A percentile compares a stretch with the other conserved stretches of the same genome.
phyloP scores from a whole-genome alignment of 345 rosid species.

The Carallia brachiata region DNA sequence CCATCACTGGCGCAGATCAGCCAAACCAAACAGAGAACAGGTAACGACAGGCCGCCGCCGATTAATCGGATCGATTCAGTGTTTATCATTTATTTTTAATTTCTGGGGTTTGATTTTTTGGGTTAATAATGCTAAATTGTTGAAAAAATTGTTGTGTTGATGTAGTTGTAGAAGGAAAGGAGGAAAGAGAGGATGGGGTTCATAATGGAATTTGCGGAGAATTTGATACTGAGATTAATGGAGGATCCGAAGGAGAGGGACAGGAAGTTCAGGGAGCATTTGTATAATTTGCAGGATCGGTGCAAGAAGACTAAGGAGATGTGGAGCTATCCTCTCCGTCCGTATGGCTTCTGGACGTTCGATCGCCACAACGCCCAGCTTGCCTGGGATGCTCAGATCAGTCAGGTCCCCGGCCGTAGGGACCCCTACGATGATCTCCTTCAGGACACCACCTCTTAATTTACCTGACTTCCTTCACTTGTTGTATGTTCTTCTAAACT shows the following conservation, averaged over 20 bases:
- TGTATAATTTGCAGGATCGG: conserved; percentile 65
- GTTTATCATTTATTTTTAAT: too few species aligned
- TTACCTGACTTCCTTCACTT: too few species aligned
- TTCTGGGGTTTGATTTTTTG: too few species aligned
- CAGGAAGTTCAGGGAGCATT: conserved; percentile 65
- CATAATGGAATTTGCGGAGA: conserved; percentile 94
- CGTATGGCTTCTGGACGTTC: conserved; percentile 96
- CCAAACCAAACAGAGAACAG: too few species aligned
- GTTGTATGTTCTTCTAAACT: too few species aligned
- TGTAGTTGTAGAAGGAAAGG: too few species aligned
- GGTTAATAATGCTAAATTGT: too few species aligned
- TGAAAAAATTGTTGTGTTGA: too few species aligned
- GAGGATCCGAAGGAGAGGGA: conserved; percentile 97
- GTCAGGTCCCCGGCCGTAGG: conserved; percentile 92
- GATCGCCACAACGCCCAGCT: conserved; percentile 95
- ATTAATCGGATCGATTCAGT: too few species aligned
- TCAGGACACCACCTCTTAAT: conserved; percentile 20
- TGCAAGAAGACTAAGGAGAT: conserved; percentile 93
- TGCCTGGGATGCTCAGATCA: conserved; percentile 91
- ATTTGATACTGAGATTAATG: conserved; percentile 80
- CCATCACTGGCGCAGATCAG: too few species aligned
- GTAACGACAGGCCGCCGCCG: too few species aligned
- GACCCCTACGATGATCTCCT: conserved; percentile 95
- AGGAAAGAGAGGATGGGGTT: conserved; percentile 51
- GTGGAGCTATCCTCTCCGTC: conserved; percentile 94